Conservation (phyloP, 495 filamentous ascomycete species). For the Penicillium ochrochloron region DNA sequence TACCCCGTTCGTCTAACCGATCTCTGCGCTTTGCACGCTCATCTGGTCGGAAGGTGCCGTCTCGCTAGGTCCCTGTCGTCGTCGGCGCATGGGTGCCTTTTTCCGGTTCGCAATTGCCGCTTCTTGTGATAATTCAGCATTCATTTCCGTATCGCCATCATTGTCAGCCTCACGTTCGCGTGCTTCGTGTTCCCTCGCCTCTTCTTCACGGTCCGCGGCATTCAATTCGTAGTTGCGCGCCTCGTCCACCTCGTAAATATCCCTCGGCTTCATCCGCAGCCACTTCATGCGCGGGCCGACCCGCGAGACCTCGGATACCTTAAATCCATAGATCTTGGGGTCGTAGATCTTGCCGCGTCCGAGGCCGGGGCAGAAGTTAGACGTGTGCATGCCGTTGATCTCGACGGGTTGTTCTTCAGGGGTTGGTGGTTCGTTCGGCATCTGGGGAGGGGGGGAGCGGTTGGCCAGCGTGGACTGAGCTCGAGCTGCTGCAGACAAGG, state of each 20-base stretch:
- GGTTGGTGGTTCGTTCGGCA: slow-evolving; percentile 34
- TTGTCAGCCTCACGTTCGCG: slow-evolving; percentile 44
- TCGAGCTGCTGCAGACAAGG: slow-evolving; percentile 39
- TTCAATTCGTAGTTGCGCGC: slow-evolving; percentile 31
- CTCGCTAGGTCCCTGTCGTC: slow-evolving; percentile 38
- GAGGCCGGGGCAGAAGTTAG: slow-evolving; percentile 86
- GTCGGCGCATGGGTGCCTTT: slow-evolving; percentile 56
- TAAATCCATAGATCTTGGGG: slow-evolving; percentile 94
- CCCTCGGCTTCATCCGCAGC: slow-evolving; percentile 80
- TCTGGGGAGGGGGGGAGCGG: slow-evolving; percentile 27
- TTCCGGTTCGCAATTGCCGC: slow-evolving; percentile 51
- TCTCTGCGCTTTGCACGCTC: slow-evolving; percentile 43
- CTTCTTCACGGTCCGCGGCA: slow-evolving; percentile 48
- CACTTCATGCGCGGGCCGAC: slow-evolving; percentile 95
- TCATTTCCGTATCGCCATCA: slow-evolving; percentile 53
- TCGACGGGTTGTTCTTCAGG: slow-evolving; percentile 55
- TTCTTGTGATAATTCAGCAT: slow-evolving; percentile 36
- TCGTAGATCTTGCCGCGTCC: slow-evolving; percentile 87
- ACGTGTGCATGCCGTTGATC: slow-evolving; percentile 83
- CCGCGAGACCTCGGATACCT: slow-evolving; percentile 83
- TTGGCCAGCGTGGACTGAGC: slow-evolving; percentile 37
- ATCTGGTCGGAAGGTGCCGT: slow-evolving; percentile 37
- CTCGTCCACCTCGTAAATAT: slow-evolving; percentile 85
- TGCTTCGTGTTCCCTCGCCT: slow-evolving; percentile 19
- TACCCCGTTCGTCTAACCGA: slow-evolving; percentile 21